phyloP scores from a whole-genome alignment of 2,329 filamentous ascomycete species.

The Calonectria leucothoes region DNA sequence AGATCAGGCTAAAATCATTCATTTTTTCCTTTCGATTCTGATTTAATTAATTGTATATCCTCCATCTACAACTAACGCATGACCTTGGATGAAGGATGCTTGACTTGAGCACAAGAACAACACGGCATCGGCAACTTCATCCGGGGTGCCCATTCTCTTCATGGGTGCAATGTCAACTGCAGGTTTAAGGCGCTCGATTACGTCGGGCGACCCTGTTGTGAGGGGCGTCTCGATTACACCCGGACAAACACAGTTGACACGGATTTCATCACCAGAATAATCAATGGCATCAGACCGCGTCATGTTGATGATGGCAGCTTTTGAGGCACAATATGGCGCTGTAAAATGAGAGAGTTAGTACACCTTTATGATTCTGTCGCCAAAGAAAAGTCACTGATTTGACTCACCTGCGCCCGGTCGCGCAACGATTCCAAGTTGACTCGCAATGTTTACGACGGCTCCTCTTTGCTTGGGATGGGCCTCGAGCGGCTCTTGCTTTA shows the following conservation, averaged over 20 bases:
- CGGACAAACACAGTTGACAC: conserved; percentile 71
- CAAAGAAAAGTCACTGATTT: no score
- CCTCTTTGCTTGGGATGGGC: conserved; percentile 57
- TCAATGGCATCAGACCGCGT: conserved; percentile 68
- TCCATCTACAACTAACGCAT: conserved; percentile 64
- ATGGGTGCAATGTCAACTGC: conserved; percentile 61
- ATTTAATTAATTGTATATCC: conserved; percentile 62
- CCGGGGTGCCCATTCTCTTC: conserved; percentile 60
- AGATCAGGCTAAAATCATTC: neutral
- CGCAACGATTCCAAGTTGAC: conserved; percentile 62
- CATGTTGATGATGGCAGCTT: conserved; percentile 69
- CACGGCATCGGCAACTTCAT: conserved; percentile 61
- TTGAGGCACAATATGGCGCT: conserved; percentile 69
- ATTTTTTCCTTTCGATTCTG: neutral
- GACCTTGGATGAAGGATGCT: conserved; percentile 63
- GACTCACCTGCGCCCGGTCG: conserved; percentile 51
- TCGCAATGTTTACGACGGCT: conserved; percentile 63
- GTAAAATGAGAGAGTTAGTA: neutral
- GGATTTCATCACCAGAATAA: conserved; percentile 57
- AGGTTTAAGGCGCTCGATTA: conserved; percentile 51
- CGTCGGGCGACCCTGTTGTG: conserved; percentile 54
- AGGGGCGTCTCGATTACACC: conserved; percentile 69
- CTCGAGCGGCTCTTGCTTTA: conserved; percentile 54
- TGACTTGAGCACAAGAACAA: conserved; percentile 61
- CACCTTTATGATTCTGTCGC: neutral